Conservation (phyloP, 345 rosid species). For the Hirschfeldia incana region DNA sequence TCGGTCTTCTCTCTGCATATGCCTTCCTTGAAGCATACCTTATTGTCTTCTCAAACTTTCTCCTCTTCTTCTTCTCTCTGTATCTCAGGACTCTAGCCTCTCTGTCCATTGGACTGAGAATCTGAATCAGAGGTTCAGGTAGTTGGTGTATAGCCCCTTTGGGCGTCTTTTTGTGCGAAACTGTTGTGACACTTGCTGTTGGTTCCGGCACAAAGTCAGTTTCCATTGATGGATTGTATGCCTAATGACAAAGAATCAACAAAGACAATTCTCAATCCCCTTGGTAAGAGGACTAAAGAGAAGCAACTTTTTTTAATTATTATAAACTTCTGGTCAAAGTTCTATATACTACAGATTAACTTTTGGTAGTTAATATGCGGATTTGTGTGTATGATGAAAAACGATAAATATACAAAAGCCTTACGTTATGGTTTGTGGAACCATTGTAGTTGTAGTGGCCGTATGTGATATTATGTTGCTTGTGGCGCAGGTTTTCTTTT, state of each 20-base stretch:
- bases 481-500: constrained; percentile 44
- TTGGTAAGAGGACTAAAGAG: constrained; percentile 33
- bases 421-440: constrained; percentile 56
- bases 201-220: constrained; percentile 19
- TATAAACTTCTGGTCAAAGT: background rate
- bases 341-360: background rate
- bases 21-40: constrained; percentile 98
- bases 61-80: constrained; percentile 85
- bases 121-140: constrained; percentile 53
- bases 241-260: constrained; percentile 46
- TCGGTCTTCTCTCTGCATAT: constrained; percentile 87
- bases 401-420: constrained; percentile 21
- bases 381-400: background rate
- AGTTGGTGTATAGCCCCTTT: constrained; percentile 61
- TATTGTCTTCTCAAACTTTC: constrained; percentile 94
- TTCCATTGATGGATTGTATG: background rate
- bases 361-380: background rate
- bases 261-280: constrained; percentile 31
- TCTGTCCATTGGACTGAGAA: constrained; percentile 78
- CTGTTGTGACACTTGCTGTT: constrained; percentile 50
- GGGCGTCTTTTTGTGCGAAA: constrained; percentile 39
- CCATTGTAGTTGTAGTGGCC: constrained; percentile 46
- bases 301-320: background rate
- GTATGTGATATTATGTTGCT: constrained; percentile 47
- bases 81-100: constrained; percentile 90